phyloP scores from a whole-genome alignment of 805 yeast genomes.

The Blastobotrys peoriensis region DNA sequence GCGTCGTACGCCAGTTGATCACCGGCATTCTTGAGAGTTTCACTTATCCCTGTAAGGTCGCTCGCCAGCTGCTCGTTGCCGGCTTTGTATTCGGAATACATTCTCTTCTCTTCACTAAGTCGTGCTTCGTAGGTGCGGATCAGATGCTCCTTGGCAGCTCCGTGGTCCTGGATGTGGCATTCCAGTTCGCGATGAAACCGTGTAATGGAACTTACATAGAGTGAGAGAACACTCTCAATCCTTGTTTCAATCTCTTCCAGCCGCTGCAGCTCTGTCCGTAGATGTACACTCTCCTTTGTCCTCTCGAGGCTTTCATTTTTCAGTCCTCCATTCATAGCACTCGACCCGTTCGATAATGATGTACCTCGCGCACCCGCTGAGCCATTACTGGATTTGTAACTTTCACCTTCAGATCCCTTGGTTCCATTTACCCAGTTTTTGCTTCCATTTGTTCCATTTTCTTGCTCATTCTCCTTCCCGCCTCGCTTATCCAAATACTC shows the following conservation, averaged over 20 bases:
- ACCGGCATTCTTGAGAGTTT: slow-evolving; percentile 4
- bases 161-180: slow-evolving; percentile 9
- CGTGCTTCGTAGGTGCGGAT: slow-evolving; percentile 14
- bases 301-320: background rate
- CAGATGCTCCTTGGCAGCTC: slow-evolving; percentile 5
- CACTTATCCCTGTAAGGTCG: slow-evolving; percentile 4
- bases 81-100: slow-evolving; percentile 9
- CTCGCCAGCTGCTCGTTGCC: slow-evolving; percentile 8
- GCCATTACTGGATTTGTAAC: too few species aligned
- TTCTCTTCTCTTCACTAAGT: slow-evolving; percentile 15
- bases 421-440: too few species aligned
- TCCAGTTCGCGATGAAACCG: slow-evolving; percentile 8
- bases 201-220: slow-evolving; percentile 15
- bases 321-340: background rate
- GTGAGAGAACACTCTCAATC: slow-evolving; percentile 9
- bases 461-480: slow-evolving; percentile 11
- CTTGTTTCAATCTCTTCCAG: slow-evolving; percentile 15
- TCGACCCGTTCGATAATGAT: background rate
- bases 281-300: slow-evolving; percentile 12
- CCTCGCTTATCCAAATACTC: slow-evolving; percentile 11
- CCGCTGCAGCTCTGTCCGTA: slow-evolving; percentile 17
- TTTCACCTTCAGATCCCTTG: too few species aligned
- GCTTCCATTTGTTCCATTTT: too few species aligned
- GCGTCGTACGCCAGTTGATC: too few species aligned
- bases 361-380: too few species aligned